Base-by-base conservation (phyloP, 169 alveolate genomes). In the Eimeria acervulina region DNA sequence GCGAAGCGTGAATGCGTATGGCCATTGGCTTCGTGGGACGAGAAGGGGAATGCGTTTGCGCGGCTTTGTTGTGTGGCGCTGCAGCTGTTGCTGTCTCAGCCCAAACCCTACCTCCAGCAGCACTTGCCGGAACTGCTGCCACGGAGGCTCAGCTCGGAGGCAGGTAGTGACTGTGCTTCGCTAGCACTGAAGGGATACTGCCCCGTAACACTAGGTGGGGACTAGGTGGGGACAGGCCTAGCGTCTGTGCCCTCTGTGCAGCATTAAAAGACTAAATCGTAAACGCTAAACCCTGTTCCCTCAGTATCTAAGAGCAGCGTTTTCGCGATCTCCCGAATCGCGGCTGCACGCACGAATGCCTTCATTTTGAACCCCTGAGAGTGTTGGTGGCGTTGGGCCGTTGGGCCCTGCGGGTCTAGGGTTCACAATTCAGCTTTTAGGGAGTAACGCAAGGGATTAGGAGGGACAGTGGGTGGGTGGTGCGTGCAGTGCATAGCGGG, bases 161-260 rank as follows among this genome's bases (percentile, higher is more conserved):
- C 28, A 13, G 55, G 44, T 3, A 81, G 36, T 23, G 40, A 31
- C 31, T 8, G 63, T 21, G 80, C 36, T 33, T 59, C 93, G 36
- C 44, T 85, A 33, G 93, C 76, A 10, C 21, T 85, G 78, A 61
- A 36, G 40, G 93, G 93, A 23, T 85, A 85, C 61, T 85, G 93
- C 81, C 80, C 93, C 33, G 93, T 85, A 59, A 85, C 93, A 1
- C 21, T 85, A 55, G 93, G 93, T 85, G 91, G n/a, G 66, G 42
- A 1, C 21, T 85, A 55, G 93, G 93, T 85, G 91, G n/a, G 66
- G 42, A 28, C 74, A 63, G 74, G 74, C 2, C 38, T 63, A 15
- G 2, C 38, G 74, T 63, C 40, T 26, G 38, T 26, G 38, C 38
- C 38, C 26, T 55, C 66, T 55, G 5, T 55, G 66, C 26, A 47